Evolutionary conservation across 257 asterid genomes (phyloP), one percentile per base, ranked within the genome.

Genomic region (Voacanga thouarsii): DNA sequence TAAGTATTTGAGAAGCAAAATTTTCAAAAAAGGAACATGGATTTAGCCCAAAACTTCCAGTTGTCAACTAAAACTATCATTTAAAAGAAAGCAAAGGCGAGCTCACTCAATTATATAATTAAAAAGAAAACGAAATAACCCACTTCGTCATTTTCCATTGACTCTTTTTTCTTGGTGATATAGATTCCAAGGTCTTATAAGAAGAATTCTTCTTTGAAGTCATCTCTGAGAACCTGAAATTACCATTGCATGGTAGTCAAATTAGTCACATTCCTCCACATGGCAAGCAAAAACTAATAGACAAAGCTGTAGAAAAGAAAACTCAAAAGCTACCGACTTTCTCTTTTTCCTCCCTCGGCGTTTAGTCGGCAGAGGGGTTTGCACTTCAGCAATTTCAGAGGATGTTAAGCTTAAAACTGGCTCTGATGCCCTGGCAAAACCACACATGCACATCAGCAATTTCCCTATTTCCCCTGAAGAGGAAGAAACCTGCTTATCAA

Each of bases 261-360:
- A 41, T 50, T 41, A 68, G 64, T 60, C 51, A 39, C 59, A 50
- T 26, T 30, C 41, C 68, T 30, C 69, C 14, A 18, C 9, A 63
- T 63, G 21, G 73, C 16, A 41, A 68, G 55, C 12, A 16, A 77
- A 65, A 68, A 68, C 53, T 47, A 82, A 75, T 68, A 44, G 60
- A 82, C 78, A 45, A 78, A 69, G 65, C 68, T 60, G 71, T 61
- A n/a, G 26, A 44, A 74, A 76, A 68, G 61, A 44, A 74, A 78
- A 79, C 30, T 14, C 28, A 59, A 72, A 86, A 60, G 83, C 81
- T 84, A 83, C 97, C 24, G 37, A 96, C 98, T 89, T 89, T 83
- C 89, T 90, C 86, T 93, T 93, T 83, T 88, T 96, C 87, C 92
- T 89, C 70, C 92, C 96, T 59, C 88, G 88, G 45, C 88, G 84